These are phyloP conservation scores for Symbiotaphrina buchneri DNA, from an alignment of 495 filamentous ascomycete genomes.

Conservation along the genomic window DNA sequence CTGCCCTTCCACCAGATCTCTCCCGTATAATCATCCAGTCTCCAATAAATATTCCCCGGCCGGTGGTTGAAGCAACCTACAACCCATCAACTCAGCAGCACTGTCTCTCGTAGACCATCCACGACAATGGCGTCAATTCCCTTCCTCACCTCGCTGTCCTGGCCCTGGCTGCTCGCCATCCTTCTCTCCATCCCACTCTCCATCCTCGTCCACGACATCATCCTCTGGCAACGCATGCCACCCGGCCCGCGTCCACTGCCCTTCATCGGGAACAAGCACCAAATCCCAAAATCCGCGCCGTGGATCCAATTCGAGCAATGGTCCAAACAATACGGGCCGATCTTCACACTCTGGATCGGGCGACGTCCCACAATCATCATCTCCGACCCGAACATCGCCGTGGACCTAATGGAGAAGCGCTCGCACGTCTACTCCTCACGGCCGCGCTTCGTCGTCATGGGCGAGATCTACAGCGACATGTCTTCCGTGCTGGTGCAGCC, in stretches of 20 bases:
- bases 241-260: conserved; percentile 30
- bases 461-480: conserved; percentile 18
- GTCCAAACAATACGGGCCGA: conserved; percentile 27
- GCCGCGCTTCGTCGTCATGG: conserved; percentile 31
- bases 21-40: too few relatives aligned
- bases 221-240: too few relatives aligned
- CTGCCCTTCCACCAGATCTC: too few relatives aligned
- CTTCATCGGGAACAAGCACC: conserved; percentile 31
- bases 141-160: too few relatives aligned
- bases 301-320: conserved; percentile 38
- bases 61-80: too few relatives aligned
- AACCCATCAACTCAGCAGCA: too few relatives aligned
- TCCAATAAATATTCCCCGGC: too few relatives aligned
- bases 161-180: too few relatives aligned
- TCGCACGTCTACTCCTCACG: conserved; percentile 28
- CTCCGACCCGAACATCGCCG: conserved; percentile 36
- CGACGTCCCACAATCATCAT: conserved; percentile 38
- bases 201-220: too few relatives aligned
- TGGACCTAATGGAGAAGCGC: conserved; percentile 29
- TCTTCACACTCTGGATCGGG: conserved; percentile 40
- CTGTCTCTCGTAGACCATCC: too few relatives aligned
- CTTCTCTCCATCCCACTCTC: too few relatives aligned
- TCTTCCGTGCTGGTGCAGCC: conserved; percentile 8
- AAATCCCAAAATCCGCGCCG: conserved; percentile 24
- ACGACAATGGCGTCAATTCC: too few relatives aligned